Evolutionary conservation across 1,139 yeast genomes (phyloP), one percentile per base, ranked within the genome.

Genomic region (Geotrichum aggregatum): DNA sequence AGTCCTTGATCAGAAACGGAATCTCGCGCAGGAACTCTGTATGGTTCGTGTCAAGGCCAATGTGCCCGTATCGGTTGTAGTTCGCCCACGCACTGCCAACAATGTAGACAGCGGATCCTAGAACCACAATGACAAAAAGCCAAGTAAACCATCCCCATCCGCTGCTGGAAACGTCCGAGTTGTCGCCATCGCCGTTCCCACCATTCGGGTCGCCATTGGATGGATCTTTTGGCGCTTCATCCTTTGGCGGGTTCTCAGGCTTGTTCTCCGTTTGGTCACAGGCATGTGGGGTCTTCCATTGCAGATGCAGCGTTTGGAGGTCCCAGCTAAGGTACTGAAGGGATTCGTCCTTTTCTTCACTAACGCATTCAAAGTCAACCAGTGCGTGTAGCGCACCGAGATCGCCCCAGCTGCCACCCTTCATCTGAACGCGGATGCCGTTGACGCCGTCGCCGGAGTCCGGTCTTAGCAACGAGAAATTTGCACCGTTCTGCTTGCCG

Each of bases 1-100:
- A 84, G 38, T 81, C 82, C 3, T 96, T 95, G 50, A 87, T 70
- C 3, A 89, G 83, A 60, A 86, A 95, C 43, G 86, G 76, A 52
- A 89, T 82, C 63, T 91, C 98, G 58, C 79, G 74, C 51, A 82
- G 70, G 1, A 86, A 80, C 45, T 64, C 80, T 59, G 72, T 74
- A 18, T 39, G 42, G 63, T 65, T 74, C 66, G 64, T 77, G 63
- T 58, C 79, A 61, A 63, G 73, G 59, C 69, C 76, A 56, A 64
- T 71, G 61, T 61, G 64, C 35, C 73, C 71, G 48, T 67, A 65
- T 28, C 71, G 63, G 43, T 64, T 63, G 56, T 67, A 64, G 49
- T 74, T 87, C 64, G 85, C 77, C 85, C 94, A 88, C 0, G 95
- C 91, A 16, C 87, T 85, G 19, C 85, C 87, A 53, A 85, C 76